phyloP scores from a whole-genome alignment of 257 asterid species.

The Dorcoceras hygrometricum region DNA sequence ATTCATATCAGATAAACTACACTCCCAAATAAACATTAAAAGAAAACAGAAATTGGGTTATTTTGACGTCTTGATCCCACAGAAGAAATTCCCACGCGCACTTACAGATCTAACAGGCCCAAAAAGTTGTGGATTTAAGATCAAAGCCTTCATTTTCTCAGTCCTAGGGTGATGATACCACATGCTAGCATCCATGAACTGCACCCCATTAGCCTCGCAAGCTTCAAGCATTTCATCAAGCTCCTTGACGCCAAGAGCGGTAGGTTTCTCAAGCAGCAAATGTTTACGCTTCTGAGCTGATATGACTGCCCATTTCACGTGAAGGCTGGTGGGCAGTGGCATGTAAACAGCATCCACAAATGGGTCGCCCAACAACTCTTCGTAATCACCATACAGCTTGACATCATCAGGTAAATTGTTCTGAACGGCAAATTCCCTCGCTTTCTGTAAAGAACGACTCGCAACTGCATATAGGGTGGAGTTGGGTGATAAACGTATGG shows the following conservation, averaged over 20 bases:
- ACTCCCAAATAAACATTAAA: neutral
- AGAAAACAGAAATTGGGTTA: neutral
- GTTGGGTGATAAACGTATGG: slow-evolving; percentile 52
- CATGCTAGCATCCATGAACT: slow-evolving; percentile 89
- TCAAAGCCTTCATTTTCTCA: slow-evolving; percentile 49
- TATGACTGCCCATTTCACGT: slow-evolving; percentile 63
- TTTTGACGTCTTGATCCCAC: neutral
- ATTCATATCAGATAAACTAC: too few species aligned
- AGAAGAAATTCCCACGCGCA: too few species aligned
- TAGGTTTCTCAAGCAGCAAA: slow-evolving; percentile 72
- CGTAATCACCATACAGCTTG: slow-evolving; percentile 58
- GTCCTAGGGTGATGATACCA: slow-evolving; percentile 96
- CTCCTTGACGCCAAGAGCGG: slow-evolving; percentile 53
- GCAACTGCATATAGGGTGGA: slow-evolving; percentile 59
- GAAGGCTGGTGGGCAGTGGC: slow-evolving; percentile 80
- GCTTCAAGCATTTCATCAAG: slow-evolving; percentile 54
- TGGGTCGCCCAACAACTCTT: slow-evolving; percentile 62
- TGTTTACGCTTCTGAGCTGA: slow-evolving; percentile 71
- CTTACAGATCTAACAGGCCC: slow-evolving; percentile 62
- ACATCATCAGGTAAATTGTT: slow-evolving; percentile 43
- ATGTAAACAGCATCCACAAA: slow-evolving; percentile 68
- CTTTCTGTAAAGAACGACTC: slow-evolving; percentile 69
- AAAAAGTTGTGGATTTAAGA: slow-evolving; percentile 39
- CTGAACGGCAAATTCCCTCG: slow-evolving; percentile 43
- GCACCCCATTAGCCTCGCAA: slow-evolving; percentile 56